Base-by-base conservation (phyloP, 768 basidiomycete genomes). In the Fistulinella prunicolor region DNA sequence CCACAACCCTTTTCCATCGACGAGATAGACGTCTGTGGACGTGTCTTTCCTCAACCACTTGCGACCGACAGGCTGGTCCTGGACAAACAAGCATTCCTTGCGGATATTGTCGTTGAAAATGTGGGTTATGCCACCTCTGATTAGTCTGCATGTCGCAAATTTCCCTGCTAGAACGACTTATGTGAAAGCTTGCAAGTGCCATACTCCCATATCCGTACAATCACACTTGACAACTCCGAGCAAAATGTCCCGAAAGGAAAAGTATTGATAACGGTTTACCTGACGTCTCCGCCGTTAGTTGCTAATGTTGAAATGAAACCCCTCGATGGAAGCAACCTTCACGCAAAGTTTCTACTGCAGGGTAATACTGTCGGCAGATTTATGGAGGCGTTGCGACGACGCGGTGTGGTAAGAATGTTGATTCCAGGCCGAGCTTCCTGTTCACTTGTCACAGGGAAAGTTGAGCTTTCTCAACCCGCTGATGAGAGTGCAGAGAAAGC, bases 1-100 rank as follows among this genome's bases (percentile, higher is more conserved):
- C 83, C 84, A 10, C 84, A 86, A 48, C 78, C 81, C 10, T 83
- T 85, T 53, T 61, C 69, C 30, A 64, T 75, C 14, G 60, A 63
- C 10, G 62, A 71, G 37, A 69, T 83, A 49, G 50, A 55, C 9
- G 60, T 75, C 9, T 69, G 70, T 46, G 71, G 63, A 26, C 50
- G 42, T 26, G 45, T 61, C 24, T 69, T 68, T 35, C 68, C 64
- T 20, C 68, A 68, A 44, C 55, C 69, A 34, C 70, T 71, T 41
- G 58, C 62, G 2, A 61, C 72, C 0, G 76, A 79, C 47, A 70
- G 76, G 23, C 52, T 85, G 39, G 79, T 78, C 54, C 59, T 81
- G 41, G 83, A 86, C 50, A 70, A 68, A 22, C 70, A 64, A 38
- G 69, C 66, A 4, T 74, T 86, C 50, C 58, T 80, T n/a, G 75